These are phyloP conservation scores for Spinacia oleracea DNA, from an alignment of 179 eudicot species.

Conservation along the genomic window DNA sequence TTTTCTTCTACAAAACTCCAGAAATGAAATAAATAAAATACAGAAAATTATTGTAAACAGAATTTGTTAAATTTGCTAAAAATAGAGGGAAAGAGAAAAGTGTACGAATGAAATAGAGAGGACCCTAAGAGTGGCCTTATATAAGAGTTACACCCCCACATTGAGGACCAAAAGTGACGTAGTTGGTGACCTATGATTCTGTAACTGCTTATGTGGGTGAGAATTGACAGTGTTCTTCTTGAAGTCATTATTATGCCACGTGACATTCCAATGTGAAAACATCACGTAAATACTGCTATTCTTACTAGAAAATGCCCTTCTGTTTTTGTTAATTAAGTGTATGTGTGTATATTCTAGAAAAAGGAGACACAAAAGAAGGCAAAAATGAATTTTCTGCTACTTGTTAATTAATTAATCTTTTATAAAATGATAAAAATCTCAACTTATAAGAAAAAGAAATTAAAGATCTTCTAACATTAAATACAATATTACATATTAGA, in stretches of 20 bases:
- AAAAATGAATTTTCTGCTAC: too few species aligned
- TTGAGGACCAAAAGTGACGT: neutral
- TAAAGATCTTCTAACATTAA: too few species aligned
- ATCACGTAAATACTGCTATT: too few species aligned
- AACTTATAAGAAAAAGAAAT: too few species aligned
- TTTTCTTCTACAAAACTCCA: neutral
- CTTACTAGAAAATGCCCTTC: too few species aligned
- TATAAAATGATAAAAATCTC: too few species aligned
- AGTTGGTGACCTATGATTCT: neutral
- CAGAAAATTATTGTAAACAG: neutral
- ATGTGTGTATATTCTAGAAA: too few species aligned
- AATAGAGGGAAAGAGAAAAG: neutral
- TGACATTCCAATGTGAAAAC: neutral
- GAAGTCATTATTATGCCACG: neutral
- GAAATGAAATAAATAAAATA: neutral
- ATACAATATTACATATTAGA: too few species aligned
- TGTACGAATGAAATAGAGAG: neutral
- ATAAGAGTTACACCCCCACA: neutral
- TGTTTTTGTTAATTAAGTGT: too few species aligned
- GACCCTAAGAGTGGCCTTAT: neutral
- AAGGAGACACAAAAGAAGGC: too few species aligned
- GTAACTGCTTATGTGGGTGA: neutral
- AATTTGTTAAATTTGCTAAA: neutral
- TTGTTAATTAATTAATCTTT: too few species aligned
- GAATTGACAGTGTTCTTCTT: neutral